phyloP scores from a whole-genome alignment of 2,329 filamentous ascomycete species.

The Pseudogymnoascus sp. region DNA sequence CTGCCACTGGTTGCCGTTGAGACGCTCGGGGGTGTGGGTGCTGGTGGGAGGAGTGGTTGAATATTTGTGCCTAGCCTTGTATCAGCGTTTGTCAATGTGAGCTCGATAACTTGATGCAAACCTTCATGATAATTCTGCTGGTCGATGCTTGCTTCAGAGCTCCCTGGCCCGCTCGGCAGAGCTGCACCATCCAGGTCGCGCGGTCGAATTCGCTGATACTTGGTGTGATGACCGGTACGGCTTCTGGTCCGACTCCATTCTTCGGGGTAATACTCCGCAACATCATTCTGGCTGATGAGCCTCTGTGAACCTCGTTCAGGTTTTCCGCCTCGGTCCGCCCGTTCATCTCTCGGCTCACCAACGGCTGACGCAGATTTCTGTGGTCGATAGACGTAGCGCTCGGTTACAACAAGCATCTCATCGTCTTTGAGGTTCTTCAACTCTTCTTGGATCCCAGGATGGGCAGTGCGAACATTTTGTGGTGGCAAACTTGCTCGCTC shows the following conservation, averaged over 20 bases:
- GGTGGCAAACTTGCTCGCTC: background rate
- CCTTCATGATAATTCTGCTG: background rate
- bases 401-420: constrained; percentile 8
- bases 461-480: background rate
- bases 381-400: constrained; percentile 11
- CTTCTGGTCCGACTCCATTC: constrained; percentile 3
- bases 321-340: background rate
- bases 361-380: background rate
- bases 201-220: background rate
- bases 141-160: background rate
- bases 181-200: background rate
- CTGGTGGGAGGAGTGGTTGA: background rate
- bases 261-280: background rate
- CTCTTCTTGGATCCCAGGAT: background rate
- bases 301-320: background rate
- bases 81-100: background rate
- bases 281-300: background rate
- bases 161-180: background rate
- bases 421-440: background rate
- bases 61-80: background rate
- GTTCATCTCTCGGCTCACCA: background rate
- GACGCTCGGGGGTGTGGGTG: background rate
- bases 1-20: background rate
- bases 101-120: background rate
- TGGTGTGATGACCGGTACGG: background rate